These are phyloP conservation scores for Strigomonas galati DNA, from an alignment of 208 protist genomes.

Conservation along the genomic window DNA sequence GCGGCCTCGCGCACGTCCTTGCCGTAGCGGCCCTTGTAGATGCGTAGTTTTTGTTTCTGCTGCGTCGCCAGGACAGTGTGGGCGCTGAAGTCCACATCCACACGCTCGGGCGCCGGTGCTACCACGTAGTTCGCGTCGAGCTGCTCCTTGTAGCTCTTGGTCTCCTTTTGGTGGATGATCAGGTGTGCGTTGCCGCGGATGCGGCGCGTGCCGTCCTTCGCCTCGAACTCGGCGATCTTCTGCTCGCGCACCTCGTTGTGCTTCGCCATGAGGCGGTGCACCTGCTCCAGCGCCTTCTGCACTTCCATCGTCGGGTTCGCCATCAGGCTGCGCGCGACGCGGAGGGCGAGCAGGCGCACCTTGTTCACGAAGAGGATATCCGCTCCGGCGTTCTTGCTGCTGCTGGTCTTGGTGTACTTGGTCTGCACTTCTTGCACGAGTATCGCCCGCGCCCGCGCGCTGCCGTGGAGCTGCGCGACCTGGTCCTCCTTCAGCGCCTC, in stretches of 20 bases:
- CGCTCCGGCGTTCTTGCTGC: constrained; percentile 63
- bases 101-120: constrained; percentile 64
- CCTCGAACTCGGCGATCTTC: constrained; percentile 82
- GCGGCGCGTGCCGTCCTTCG: constrained; percentile 82
- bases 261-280: constrained; percentile 52
- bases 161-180: constrained; percentile 49
- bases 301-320: constrained; percentile 80
- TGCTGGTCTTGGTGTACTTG: constrained; percentile 60
- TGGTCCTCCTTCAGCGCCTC: constrained; percentile 25
- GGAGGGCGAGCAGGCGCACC: constrained; percentile 73
- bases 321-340: constrained; percentile 82
- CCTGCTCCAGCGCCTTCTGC: constrained; percentile 57
- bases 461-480: constrained; percentile 45
- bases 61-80: constrained; percentile 84
- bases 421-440: constrained; percentile 67
- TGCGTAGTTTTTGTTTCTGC: constrained; percentile 87
- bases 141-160: constrained; percentile 47
- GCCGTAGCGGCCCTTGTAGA: constrained; percentile 81
- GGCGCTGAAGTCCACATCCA: constrained; percentile 84
- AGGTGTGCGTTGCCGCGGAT: constrained; percentile 78
- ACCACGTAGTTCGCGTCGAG: constrained; percentile 77
- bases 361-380: constrained; percentile 86
- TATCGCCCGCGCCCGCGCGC: constrained; percentile 52
- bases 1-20: constrained; percentile 74
- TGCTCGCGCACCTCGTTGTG: constrained; percentile 78